Conservation (phyloP, 202 grass and related monocot genomes). For the Panicum virgatum region DNA sequence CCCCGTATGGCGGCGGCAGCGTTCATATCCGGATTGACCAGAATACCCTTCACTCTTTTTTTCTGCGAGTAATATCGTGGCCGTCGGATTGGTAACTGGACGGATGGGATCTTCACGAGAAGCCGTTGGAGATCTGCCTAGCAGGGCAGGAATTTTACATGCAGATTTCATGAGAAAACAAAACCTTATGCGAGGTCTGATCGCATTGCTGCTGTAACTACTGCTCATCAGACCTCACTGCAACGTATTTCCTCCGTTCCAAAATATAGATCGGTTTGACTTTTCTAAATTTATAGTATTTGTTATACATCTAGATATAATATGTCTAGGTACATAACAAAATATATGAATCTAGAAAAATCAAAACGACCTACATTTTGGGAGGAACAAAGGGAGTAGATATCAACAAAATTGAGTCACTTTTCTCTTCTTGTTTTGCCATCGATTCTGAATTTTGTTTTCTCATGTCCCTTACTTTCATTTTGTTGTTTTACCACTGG, state of each 20-base stretch:
- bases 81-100: neutral
- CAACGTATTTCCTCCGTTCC: too few relatives aligned
- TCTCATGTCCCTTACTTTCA: neutral
- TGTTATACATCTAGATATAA: too few relatives aligned
- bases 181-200: too few relatives aligned
- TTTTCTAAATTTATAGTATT: too few relatives aligned
- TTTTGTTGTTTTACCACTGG: neutral
- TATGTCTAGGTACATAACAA: too few relatives aligned
- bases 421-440: neutral
- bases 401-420: too few relatives aligned
- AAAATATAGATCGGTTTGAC: too few relatives aligned
- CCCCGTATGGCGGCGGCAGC: neutral
- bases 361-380: too few relatives aligned
- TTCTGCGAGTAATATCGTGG: neutral
- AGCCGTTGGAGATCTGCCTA: neutral
- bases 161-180: too few relatives aligned
- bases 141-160: neutral
- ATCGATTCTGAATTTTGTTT: neutral
- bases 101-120: neutral
- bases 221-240: neutral
- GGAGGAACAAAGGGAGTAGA: too few relatives aligned
- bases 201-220: neutral
- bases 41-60: neutral
- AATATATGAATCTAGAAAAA: too few relatives aligned
- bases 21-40: neutral